Percentiles rank a stretch among this genome's conserved stretches.
phyloP scores from a whole-genome alignment of 2,329 filamentous ascomycete species.

The Aspergillus amoenus region DNA sequence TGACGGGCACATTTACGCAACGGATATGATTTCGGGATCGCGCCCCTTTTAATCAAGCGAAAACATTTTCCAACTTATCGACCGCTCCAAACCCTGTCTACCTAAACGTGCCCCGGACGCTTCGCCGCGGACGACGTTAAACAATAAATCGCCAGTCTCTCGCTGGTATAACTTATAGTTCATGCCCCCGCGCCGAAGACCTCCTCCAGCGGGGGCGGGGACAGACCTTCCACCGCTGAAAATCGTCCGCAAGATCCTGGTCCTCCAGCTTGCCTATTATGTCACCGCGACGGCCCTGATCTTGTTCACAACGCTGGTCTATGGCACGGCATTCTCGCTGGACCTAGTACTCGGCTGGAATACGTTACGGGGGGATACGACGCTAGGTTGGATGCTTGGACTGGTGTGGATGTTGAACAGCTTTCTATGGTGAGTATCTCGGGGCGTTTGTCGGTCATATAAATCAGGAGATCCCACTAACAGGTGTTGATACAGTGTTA shows the following conservation, averaged over 20 bases:
- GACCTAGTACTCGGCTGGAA: conserved; percentile 65
- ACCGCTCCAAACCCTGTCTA: not conserved
- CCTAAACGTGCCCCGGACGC: not conserved
- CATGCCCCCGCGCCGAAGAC: conserved; percentile 54
- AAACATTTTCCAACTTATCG: not conserved
- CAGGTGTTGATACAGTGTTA: conserved; percentile 58
- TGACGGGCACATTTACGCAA: not conserved
- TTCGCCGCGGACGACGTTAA: not conserved
- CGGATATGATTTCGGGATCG: not conserved
- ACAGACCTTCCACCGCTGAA: conserved; percentile 66
- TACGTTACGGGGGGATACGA: conserved; percentile 64
- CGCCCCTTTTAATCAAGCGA: not conserved
- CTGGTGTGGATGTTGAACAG: conserved; percentile 68
- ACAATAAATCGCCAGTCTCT: not conserved
- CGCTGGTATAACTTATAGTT: conserved; percentile 21
- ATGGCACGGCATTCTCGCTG: conserved; percentile 58
- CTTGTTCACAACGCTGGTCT: conserved; percentile 66
- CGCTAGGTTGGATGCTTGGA: conserved; percentile 67
- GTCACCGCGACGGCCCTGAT: conserved; percentile 60
- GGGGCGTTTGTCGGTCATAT: too few relatives aligned
- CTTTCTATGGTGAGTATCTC: conserved; percentile 57
- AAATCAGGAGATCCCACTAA: not conserved
- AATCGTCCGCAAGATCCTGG: conserved; percentile 65
- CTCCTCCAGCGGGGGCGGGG: conserved; percentile 64
- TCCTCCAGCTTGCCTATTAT: conserved; percentile 67